Evolutionary conservation across 192 early-diverging fungal genomes (phyloP), one percentile per base, ranked within the genome.

Genomic region (Backusella macrospora): DNA sequence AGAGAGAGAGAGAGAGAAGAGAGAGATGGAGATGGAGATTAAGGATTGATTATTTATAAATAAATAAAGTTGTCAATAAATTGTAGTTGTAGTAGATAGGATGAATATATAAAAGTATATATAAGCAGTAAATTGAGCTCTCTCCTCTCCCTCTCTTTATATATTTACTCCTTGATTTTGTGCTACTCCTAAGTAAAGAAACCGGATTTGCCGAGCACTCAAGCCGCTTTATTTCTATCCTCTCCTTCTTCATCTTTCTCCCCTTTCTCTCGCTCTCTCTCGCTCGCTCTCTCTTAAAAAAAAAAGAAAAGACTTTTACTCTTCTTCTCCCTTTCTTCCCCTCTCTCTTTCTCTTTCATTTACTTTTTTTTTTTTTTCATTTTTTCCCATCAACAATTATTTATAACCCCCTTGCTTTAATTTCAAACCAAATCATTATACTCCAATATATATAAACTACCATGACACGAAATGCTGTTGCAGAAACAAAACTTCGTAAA

Each of bases 401-500:
- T 18, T 52, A 18, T n/a, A 18, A 6, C 18, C 49, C 18, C 49
- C 49, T 52, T 52, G n/a, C 18, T 52, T 18, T 18, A 10, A 18
- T 23, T 52, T 8, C 49, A 52, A 52, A 49, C 48, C 8, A 7
- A 52, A 52, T 52, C 6, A n/a, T 52, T 9, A 34, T 34, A 34
- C 2, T 34, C 29, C 29, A 43, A 43, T 43, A 43, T 10, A 10
- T 10, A 9, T 43, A 18, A 6, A 18, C 10, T 38, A 71, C 42
- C 48, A 71, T 71, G 73, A 49, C 49, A 46, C 46, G 73, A 67
- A 65, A 74, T 39, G 73, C 77, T 7, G 78, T 85, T 65, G 81
- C 83, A 21, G 92, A 94, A 68, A 77, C 86, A 72, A 92, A 92
- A 63, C 83, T 92, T 47, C 80, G 87, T 67, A 87, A 91, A 80